phyloP scores from a whole-genome alignment of 2,329 filamentous ascomycete genomes.

The Cercospora berteroae region DNA sequence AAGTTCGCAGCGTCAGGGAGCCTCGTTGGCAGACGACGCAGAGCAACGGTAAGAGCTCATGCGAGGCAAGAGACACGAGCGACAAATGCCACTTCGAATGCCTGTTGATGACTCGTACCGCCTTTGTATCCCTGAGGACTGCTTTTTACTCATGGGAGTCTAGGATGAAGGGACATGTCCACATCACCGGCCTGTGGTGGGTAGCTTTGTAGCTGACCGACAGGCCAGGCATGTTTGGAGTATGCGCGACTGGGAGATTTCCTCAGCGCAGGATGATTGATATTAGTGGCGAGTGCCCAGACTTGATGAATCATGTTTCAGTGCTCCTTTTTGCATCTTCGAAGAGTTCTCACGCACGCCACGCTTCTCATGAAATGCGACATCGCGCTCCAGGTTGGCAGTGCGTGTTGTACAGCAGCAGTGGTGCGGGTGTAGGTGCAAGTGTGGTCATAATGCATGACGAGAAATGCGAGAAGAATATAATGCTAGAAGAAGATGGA shows the following conservation, averaged over 20 bases:
- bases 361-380: neutral
- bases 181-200: neutral
- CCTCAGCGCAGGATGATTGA: neutral
- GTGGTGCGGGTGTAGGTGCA: neutral
- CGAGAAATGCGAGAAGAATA: neutral
- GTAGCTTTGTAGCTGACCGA: neutral
- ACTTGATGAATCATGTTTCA: neutral
- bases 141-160: neutral
- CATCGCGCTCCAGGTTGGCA: neutral
- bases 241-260: neutral
- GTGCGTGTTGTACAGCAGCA: neutral
- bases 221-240: neutral
- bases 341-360: neutral
- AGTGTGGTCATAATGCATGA: neutral
- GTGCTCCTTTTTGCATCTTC: neutral
- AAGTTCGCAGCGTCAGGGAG: neutral
- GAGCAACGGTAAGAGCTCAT: neutral
- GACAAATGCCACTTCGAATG: neutral
- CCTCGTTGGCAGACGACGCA: neutral
- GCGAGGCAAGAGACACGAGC: neutral
- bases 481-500: neutral
- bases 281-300: neutral
- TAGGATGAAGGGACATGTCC: neutral
- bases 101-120: neutral
- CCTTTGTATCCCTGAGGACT: neutral